Evolutionary conservation across 1,284 basidiomycete genomes (phyloP), one percentile per base, ranked within the genome.

Genomic region (Malassezia furfur): DNA sequence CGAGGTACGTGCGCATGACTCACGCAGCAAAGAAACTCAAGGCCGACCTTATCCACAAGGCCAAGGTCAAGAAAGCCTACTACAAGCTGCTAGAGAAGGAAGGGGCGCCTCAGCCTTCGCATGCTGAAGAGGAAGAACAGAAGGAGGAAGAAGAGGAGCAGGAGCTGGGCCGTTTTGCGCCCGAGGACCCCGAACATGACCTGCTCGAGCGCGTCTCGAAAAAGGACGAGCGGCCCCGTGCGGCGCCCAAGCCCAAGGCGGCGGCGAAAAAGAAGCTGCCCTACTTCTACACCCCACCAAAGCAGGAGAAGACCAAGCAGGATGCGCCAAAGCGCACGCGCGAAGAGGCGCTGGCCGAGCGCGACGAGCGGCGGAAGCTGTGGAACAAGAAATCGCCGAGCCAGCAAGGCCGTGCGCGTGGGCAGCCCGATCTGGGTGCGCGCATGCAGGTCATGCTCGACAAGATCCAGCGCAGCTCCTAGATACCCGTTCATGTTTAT

Each of bases 21-120:
- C 14, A 54, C 43, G 62, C 67, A 78, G 79, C 78, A 25, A 76
- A 78, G 50, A 78, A 78, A 62, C 77, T 79, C 67, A 80, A 80
- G 62, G 76, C 77, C 17, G 76, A 77, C 32, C 68, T 80, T 49
- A 80, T 80, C 57, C 70, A 77, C 61, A 77, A 78, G 46, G 79
- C 79, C 34, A 79, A 79, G 64, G 72, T 79, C 52, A 80, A 80
- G 70, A 76, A 78, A 62, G 70, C 72, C 17, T 80, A 77, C 62
- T 78, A 76, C 50, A 79, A 78, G 65, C 73, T 77, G 51, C 70
- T 79, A 17, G 75, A 77, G 56, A 62, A 69, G 30, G 78, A 79
- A 63, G 77, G 77, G 11, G 72, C 76, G 6, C 36, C 36, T 8
- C 4, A 22, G 17, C 14, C 32, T 3, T 34, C 32, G 11, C 5